Evolutionary conservation across 202 grass and related monocot species (phyloP).

Genomic region (Elaeis oleifera): DNA sequence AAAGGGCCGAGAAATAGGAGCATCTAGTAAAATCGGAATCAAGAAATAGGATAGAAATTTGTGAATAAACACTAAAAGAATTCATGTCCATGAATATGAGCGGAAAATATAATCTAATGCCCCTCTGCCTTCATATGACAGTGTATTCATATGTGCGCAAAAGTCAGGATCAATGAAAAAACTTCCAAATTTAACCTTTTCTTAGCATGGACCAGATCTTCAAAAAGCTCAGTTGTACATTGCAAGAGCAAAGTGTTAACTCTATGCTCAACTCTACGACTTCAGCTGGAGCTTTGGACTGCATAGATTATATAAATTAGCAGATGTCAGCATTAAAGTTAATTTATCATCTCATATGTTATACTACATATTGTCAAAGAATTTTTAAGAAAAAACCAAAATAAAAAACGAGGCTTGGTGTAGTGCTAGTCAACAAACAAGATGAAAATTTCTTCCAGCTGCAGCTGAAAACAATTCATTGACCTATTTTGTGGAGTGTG

Average conservation of each 20-base stretch:
- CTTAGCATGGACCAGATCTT: conserved; percentile 48
- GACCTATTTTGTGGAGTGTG: conserved; percentile 38
- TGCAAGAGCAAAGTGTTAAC: conserved; percentile 36
- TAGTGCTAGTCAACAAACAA: no score
- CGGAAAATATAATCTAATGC: background rate
- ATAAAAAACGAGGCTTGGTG: no score
- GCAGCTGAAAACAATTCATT: background rate
- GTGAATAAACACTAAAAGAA: no score
- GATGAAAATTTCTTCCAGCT: no score
- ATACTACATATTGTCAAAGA: background rate
- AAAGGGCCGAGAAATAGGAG: no score
- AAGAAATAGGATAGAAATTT: no score
- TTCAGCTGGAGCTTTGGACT: conserved; percentile 49
- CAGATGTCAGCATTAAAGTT: conserved; percentile 9
- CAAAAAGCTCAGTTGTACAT: conserved; percentile 45
- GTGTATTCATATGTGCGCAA: no score
- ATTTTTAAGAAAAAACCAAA: conserved; percentile 5
- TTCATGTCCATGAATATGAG: background rate
- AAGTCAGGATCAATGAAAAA: background rate
- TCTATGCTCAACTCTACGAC: conserved; percentile 49
- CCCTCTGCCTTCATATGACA: no score
- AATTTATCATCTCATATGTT: no score
- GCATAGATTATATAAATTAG: conserved; percentile 13
- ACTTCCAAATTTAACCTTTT: conserved; percentile 31
- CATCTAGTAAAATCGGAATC: no score